Percentiles rank a stretch among this genome's conserved stretches.
These are phyloP conservation scores for Dothistroma septosporum DNA, from an alignment of 2,329 filamentous ascomycete genomes.

Conservation along the genomic window DNA sequence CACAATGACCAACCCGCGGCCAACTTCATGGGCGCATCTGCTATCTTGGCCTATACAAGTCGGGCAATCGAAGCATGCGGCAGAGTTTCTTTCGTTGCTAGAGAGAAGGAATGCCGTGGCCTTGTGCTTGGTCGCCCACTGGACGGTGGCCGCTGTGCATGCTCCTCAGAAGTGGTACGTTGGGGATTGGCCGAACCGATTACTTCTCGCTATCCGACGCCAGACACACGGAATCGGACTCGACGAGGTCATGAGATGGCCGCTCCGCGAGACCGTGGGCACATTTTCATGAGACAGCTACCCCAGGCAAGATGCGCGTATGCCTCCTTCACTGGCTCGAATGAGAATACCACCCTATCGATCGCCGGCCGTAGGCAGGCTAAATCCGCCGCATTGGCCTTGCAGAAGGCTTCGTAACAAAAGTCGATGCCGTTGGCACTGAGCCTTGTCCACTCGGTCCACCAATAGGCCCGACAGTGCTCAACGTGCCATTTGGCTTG, in stretches of 20 bases:
- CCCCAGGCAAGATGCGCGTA: not conserved
- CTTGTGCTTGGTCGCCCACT: constrained; percentile 24
- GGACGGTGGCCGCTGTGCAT: constrained; percentile 23
- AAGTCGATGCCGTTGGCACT: not conserved
- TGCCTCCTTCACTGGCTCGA: not conserved
- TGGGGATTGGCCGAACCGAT: constrained; percentile 22
- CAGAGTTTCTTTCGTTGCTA: constrained; percentile 20
- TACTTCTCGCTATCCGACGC: constrained; percentile 18
- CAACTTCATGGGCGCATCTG: constrained; percentile 21
- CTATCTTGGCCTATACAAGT: constrained; percentile 23
- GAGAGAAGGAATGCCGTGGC: constrained; percentile 18
- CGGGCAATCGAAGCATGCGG: constrained; percentile 3
- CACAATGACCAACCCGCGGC: constrained; percentile 15
- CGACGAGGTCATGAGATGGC: constrained; percentile 7
- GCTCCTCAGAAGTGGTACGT: constrained; percentile 25
- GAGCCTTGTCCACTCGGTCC: too few relatives aligned
- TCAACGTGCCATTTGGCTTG: not conserved
- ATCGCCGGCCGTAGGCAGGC: not conserved
- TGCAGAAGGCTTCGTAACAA: not conserved
- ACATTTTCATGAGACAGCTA: not conserved
- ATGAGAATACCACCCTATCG: not conserved
- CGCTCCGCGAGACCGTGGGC: constrained; percentile 1
- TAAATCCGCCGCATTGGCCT: not conserved
- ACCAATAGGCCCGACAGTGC: not conserved
- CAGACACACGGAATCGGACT: constrained; percentile 11